Percentiles rank a stretch among this genome's conserved stretches.
Evolutionary conservation across 306 rosid species (phyloP).

Genomic region (Hippophae rhamnoides): DNA sequence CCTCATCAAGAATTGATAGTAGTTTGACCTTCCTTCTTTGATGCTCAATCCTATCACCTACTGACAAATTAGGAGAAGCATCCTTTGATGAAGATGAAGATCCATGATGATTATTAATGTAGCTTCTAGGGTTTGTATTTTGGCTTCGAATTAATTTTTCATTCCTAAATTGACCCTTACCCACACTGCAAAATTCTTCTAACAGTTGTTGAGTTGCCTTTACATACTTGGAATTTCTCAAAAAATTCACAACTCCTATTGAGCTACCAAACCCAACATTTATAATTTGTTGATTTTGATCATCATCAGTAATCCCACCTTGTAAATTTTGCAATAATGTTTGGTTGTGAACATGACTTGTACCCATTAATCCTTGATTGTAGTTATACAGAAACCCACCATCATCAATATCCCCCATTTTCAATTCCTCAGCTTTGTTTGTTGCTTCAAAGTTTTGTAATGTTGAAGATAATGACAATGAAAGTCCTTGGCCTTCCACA

Average conservation of each 20-base stretch:
- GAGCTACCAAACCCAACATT: constrained; percentile 42
- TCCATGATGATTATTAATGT: constrained; percentile 24
- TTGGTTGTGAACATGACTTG: constrained; percentile 4
- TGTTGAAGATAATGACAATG: constrained; percentile 53
- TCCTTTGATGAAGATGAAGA: constrained; percentile 56
- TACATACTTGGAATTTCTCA: constrained; percentile 71
- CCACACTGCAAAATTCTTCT: constrained; percentile 83
- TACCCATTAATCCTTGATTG: constrained; percentile 27
- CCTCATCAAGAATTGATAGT: constrained; percentile 84
- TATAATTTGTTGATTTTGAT: constrained; percentile 25
- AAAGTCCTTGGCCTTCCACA: constrained; percentile 64
- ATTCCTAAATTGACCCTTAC: constrained; percentile 67
- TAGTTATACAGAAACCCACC: constrained; percentile 27
- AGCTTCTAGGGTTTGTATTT: constrained; percentile 49
- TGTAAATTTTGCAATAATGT: constrained; percentile 36
- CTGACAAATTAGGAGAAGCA: constrained; percentile 39
- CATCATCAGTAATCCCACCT: constrained; percentile 16
- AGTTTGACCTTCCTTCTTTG: constrained; percentile 89
- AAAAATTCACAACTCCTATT: constrained; percentile 46
- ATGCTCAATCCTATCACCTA: constrained; percentile 76
- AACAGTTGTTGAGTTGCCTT: constrained; percentile 67
- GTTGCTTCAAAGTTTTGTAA: constrained; percentile 56
- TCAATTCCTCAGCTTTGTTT: constrained; percentile 58
- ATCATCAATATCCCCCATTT: constrained; percentile 31
- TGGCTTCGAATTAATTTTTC: constrained; percentile 34